Conservation (phyloP, 1,284 basidiomycete genomes). For the Leccinum griseonigrum region DNA sequence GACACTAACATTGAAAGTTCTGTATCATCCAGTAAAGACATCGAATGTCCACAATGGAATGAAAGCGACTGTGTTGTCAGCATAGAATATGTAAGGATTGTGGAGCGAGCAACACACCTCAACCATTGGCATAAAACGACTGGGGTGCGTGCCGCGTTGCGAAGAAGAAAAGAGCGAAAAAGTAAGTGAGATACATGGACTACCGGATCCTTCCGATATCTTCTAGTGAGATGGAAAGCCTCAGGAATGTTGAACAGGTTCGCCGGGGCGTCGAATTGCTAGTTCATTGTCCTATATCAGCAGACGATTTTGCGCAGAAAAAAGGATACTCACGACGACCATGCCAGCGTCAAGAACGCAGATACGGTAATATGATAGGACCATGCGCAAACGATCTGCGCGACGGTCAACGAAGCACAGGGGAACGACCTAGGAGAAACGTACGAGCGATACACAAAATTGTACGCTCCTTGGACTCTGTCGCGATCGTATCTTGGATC, state of each 20-base stretch:
- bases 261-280: constrained; percentile 71
- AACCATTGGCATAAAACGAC: too few species aligned
- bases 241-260: constrained; percentile 54
- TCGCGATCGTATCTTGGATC: constrained; percentile 84
- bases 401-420: constrained; percentile 5
- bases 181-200: too few species aligned
- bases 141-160: too few species aligned
- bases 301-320: background rate
- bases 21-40: too few species aligned
- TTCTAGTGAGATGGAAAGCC: constrained; percentile 62
- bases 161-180: too few species aligned
- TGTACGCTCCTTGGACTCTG: constrained; percentile 78
- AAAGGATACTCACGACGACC: constrained; percentile 45
- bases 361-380: constrained; percentile 73
- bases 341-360: constrained; percentile 73
- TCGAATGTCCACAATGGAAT: too few species aligned
- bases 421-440: constrained; percentile 22
- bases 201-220: constrained; percentile 42
- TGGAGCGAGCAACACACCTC: too few species aligned
- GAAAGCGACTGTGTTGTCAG: too few species aligned
- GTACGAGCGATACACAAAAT: constrained; percentile 77
- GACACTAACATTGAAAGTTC: too few species aligned
- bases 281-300: background rate
- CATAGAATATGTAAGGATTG: too few species aligned
- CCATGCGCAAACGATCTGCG: constrained; percentile 67